Evolutionary conservation across 192 early-diverging fungal genomes (phyloP).

Genomic region (Coemansia sp.): DNA sequence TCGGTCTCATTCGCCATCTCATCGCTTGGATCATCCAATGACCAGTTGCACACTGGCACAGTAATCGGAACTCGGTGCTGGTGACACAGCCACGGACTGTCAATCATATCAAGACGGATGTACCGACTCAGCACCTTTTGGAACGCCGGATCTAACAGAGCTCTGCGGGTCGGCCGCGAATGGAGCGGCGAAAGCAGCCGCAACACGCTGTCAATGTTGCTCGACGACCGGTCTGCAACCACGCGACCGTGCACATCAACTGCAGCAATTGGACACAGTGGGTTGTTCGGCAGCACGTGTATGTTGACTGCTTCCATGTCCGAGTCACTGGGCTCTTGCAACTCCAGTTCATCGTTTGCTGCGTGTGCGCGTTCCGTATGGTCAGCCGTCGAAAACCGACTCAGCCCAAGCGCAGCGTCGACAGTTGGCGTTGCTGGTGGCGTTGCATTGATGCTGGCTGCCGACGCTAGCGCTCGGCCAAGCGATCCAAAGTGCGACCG

Average conservation of each 20-base stretch:
- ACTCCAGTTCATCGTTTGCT: neutral
- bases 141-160: conserved; percentile 48
- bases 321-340: neutral
- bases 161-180: conserved; percentile 12
- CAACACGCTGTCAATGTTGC: conserved; percentile 34
- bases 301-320: conserved; percentile 8
- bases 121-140: conserved; percentile 42
- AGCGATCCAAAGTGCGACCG: conserved; percentile 1
- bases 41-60: conserved; percentile 24
- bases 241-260: conserved; percentile 36
- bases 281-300: conserved; percentile 16
- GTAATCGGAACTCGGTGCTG: conserved; percentile 19
- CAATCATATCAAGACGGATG: conserved; percentile 31
- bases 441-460: conserved; percentile 14
- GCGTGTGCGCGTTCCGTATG: conserved; percentile 2
- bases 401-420: conserved; percentile 8
- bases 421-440: conserved; percentile 21
- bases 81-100: conserved; percentile 42
- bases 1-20: neutral
- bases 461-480: conserved; percentile 1
- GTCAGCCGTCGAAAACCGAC: conserved; percentile 24
- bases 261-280: conserved; percentile 27
- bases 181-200: conserved; percentile 36
- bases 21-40: conserved; percentile 5
- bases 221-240: conserved; percentile 26